These are phyloP conservation scores for Metschnikowia borealis DNA, from an alignment of 805 yeast genomes.

Conservation along the genomic window DNA sequence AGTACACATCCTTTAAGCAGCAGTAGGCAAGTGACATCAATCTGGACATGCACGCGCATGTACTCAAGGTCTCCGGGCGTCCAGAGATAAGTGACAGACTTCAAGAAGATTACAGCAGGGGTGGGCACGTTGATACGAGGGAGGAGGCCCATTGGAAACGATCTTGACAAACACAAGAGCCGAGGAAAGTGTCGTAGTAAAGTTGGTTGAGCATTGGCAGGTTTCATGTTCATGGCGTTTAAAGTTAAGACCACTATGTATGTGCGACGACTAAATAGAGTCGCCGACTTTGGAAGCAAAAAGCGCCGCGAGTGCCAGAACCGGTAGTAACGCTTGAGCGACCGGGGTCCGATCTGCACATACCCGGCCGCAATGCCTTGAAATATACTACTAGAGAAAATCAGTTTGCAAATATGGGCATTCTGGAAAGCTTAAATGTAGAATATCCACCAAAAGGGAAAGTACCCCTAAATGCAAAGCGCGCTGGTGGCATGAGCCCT, in stretches of 20 bases:
- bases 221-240: neutral
- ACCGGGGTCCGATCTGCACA: no score
- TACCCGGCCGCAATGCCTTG: no score
- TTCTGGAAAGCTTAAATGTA: neutral
- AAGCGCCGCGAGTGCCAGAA: neutral
- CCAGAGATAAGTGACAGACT: neutral
- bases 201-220: neutral
- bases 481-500: neutral
- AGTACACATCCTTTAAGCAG: neutral
- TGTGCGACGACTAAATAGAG: conserved; percentile 1
- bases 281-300: neutral
- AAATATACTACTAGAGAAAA: no score
- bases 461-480: neutral
- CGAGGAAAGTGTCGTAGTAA: neutral
- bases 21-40: neutral
- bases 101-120: neutral
- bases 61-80: neutral
- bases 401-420: no score
- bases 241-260: neutral
- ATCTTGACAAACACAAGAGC: neutral
- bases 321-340: no score
- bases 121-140: no score
- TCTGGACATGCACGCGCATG: conserved; percentile 2
- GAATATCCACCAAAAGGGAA: neutral
- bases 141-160: neutral